Evolutionary conservation across 1,284 basidiomycete genomes (phyloP), one percentile per base, ranked within the genome.

Genomic region (Ceratobasidium sp.): DNA sequence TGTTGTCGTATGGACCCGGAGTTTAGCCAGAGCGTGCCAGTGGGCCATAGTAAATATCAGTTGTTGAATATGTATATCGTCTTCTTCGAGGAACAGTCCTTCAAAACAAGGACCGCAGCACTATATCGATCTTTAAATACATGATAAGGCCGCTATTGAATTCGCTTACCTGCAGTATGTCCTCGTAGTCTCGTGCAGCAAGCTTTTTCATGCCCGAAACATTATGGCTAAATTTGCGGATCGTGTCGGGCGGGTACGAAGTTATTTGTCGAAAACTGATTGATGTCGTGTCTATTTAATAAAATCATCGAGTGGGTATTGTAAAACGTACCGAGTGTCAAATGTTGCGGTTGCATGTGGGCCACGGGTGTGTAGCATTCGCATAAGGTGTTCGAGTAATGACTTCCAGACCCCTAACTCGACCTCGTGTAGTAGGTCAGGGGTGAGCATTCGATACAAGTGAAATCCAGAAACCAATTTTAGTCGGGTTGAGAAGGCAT

Each of bases 81-180:
- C 76, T 1, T 53, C 36, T 23, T 76, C 72, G 0, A 76, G 76
- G 9, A 83, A 74, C 0, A 83, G 76, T 0, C 78, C 77, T 34
- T 83, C 79, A n/a, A 83, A 82, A 0, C 76, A 77, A 0, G 81
- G 80, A 0, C 82, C 77, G 0, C 77, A 70, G 48, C 81, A 82
- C 80, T 82, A 39, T 16, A 23, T 36, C 4, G 39, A 30, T 16
- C 30, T 21, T 34, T 28, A 55, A 55, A n/a, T 26, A 34, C 16
- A 43, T 10, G 9, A 43, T 14, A 43, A 6, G 0, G 21, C 12
- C n/a, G 14, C 18, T 6, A 36, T n/a, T 10, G 1, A 21, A n/a
- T 30, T 14, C 36, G 43, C 36, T n/a, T 9, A 74, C 74, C 73
- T 76, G 76, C 6, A 76, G 69, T 18, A 76, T 45, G 48, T 76